Percentiles rank a stretch among this genome's conserved stretches.
Conservation (phyloP, 305 asterid genomes). For the Stenogyne calaminthoides region DNA sequence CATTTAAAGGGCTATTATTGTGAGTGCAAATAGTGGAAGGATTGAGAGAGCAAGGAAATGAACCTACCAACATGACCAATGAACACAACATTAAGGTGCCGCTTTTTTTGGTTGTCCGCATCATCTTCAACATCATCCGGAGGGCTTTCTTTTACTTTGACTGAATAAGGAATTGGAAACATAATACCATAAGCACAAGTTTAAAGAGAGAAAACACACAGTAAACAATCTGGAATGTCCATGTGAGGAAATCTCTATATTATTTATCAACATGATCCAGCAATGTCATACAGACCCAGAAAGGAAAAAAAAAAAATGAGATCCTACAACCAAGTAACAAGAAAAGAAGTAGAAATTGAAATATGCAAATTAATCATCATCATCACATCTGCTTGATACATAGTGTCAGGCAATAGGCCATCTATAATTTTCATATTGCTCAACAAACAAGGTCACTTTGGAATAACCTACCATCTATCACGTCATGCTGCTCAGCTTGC, state of each 20-base stretch:
- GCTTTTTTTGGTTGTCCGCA: conserved; percentile 50
- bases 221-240: neutral
- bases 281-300: neutral
- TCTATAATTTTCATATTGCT: neutral
- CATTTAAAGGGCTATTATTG: neutral
- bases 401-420: neutral
- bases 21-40: neutral
- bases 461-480: conserved; percentile 41
- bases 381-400: neutral
- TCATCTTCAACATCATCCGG: conserved; percentile 53
- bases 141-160: conserved; percentile 51
- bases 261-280: neutral
- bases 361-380: neutral
- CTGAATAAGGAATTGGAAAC: conserved; percentile 35
- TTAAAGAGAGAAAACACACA: neutral
- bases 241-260: neutral
- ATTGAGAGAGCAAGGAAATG: neutral
- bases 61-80: conserved; percentile 92
- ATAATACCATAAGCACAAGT: conserved; percentile 14
- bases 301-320: neutral
- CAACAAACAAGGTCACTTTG: neutral
- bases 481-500: conserved; percentile 41
- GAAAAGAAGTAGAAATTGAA: neutral
- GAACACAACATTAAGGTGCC: conserved; percentile 91
- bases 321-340: neutral